Conservation (phyloP, 2,329 filamentous ascomycete genomes). For the Ophioceras dolichostomum region DNA sequence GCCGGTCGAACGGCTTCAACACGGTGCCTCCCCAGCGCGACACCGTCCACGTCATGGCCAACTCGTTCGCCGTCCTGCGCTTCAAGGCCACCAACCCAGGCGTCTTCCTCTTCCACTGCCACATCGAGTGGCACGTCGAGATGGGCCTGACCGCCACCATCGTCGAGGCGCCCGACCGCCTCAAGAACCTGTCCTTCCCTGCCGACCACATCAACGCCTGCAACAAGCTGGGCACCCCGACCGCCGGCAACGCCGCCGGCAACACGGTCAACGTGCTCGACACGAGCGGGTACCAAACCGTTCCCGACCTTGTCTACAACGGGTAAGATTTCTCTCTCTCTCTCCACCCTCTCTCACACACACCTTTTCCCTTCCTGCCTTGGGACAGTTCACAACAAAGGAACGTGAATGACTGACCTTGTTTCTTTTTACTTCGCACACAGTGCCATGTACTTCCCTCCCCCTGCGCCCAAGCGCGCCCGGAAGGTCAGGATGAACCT, state of each 20-base stretch:
- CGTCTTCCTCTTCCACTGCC: slow-evolving; percentile 44
- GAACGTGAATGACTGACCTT: background rate
- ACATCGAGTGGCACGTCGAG: slow-evolving; percentile 50
- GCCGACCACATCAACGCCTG: slow-evolving; percentile 40
- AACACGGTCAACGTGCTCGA: slow-evolving; percentile 45
- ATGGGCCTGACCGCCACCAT: slow-evolving; percentile 44
- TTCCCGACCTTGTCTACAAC: slow-evolving; percentile 30
- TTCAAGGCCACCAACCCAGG: slow-evolving; percentile 40
- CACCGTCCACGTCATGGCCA: slow-evolving; percentile 23
- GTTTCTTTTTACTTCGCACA: too few species aligned
- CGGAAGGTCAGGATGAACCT: too few species aligned
- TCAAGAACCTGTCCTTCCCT: slow-evolving; percentile 42
- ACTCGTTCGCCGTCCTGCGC: slow-evolving; percentile 36
- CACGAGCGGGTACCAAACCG: slow-evolving; percentile 35
- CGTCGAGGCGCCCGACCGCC: slow-evolving; percentile 44
- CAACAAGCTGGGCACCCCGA: slow-evolving; percentile 31
- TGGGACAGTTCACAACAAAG: too few species aligned
- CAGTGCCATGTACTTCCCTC: slow-evolving; percentile 4
- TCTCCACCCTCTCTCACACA: background rate
- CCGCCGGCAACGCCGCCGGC: slow-evolving; percentile 54
- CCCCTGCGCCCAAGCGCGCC: too few species aligned
- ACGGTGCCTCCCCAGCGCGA: slow-evolving; percentile 21
- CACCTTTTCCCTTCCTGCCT: background rate
- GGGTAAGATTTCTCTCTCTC: slow-evolving; percentile 24
- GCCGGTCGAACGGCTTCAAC: slow-evolving; percentile 15